Evolutionary conservation across 2,329 filamentous ascomycete species (phyloP).

Genomic region (Didymellaceae sp.): DNA sequence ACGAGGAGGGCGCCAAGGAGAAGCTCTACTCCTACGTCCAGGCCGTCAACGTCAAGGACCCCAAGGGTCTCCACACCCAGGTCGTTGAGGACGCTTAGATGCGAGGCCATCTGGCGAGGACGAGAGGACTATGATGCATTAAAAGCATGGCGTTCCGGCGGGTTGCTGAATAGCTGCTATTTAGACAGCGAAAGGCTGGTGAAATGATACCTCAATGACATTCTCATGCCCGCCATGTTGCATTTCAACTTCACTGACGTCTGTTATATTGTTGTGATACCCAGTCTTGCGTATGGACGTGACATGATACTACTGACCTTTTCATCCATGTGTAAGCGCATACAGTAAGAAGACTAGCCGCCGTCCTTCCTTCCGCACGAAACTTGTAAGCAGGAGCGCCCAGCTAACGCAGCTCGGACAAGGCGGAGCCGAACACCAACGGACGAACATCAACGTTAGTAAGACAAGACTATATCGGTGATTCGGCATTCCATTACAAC

Average conservation of each 20-base stretch:
- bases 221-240: slow-evolving; percentile 37
- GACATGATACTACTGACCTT: too few relatives aligned
- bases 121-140: slow-evolving; percentile 32
- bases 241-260: neutral
- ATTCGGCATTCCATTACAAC: neutral
- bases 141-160: slow-evolving; percentile 47
- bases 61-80: slow-evolving; percentile 94
- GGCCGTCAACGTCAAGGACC: slow-evolving; percentile 99
- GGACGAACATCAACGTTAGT: slow-evolving; percentile 1
- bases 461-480: neutral
- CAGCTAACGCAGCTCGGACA: slow-evolving; percentile 6
- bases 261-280: neutral
- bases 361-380: too few relatives aligned
- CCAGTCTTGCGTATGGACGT: too few relatives aligned
- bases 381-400: neutral
- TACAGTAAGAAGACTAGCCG: too few relatives aligned
- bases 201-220: slow-evolving; percentile 47
- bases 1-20: slow-evolving; percentile 99
- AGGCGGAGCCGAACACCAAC: slow-evolving; percentile 11
- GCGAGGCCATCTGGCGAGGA: slow-evolving; percentile 14
- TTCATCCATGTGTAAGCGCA: too few relatives aligned
- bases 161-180: slow-evolving; percentile 44
- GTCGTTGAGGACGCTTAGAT: slow-evolving; percentile 74
- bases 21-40: slow-evolving; percentile 99
- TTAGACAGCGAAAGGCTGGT: slow-evolving; percentile 41